Evolutionary conservation across 106 monocot species (phyloP).

Genomic region (Apostasia shenzhenica): DNA sequence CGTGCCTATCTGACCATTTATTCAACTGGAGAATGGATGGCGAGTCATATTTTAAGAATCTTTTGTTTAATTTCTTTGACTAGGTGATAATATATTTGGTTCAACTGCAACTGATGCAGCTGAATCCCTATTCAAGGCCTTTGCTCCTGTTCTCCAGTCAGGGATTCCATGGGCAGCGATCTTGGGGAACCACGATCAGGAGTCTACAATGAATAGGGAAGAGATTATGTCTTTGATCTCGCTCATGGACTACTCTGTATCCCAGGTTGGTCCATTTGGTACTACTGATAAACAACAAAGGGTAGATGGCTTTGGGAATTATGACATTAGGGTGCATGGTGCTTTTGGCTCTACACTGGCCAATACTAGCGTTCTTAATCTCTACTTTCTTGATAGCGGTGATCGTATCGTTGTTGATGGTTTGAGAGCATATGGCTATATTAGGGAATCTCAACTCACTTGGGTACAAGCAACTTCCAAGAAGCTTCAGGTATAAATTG

Average conservation of each 20-base stretch:
- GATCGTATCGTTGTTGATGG: slow-evolving; percentile 53
- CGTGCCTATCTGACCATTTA: too few relatives aligned
- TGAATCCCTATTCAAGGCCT: slow-evolving; percentile 69
- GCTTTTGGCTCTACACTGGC: slow-evolving; percentile 48
- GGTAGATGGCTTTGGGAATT: slow-evolving; percentile 88
- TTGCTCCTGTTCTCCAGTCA: slow-evolving; percentile 49
- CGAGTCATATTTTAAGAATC: too few relatives aligned
- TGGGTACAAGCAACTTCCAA: slow-evolving; percentile 60
- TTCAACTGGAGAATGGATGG: too few relatives aligned
- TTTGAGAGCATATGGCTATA: slow-evolving; percentile 68
- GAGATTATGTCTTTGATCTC: slow-evolving; percentile 85
- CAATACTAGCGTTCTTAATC: slow-evolving; percentile 67
- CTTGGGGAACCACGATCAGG: slow-evolving; percentile 92
- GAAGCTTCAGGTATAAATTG: slow-evolving; percentile 45
- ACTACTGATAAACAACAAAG: background rate
- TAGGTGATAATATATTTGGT: slow-evolving; percentile 95
- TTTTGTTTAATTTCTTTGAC: background rate
- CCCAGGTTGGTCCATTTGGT: slow-evolving; percentile 50
- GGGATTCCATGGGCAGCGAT: slow-evolving; percentile 72
- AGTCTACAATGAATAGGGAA: slow-evolving; percentile 74
- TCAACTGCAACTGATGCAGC: slow-evolving; percentile 67
- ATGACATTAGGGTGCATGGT: slow-evolving; percentile 57
- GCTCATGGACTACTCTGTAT: slow-evolving; percentile 83
- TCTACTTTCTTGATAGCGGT: slow-evolving; percentile 86
- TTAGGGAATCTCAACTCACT: slow-evolving; percentile 74